phyloP scores from a whole-genome alignment of 148 eudicot species.

The Cornus controversa region DNA sequence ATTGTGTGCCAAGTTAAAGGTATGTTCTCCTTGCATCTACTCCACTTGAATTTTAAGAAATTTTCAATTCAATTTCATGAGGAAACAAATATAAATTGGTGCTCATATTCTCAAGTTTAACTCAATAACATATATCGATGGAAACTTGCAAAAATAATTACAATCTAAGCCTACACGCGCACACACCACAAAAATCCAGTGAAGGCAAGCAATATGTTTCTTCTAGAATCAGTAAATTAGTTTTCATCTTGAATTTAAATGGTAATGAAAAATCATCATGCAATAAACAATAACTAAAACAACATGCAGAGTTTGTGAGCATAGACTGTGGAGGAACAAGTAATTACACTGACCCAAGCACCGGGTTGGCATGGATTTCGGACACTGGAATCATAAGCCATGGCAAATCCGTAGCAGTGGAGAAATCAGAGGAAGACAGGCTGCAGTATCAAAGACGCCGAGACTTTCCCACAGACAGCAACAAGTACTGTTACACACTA shows the following conservation, averaged over 20 bases:
- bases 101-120: neutral
- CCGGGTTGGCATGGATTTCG: conserved; percentile 68
- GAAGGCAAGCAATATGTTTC: neutral
- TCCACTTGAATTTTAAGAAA: neutral
- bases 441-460: conserved; percentile 58
- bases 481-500: conserved; percentile 75
- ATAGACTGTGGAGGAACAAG: conserved; percentile 88
- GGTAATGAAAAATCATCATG: neutral
- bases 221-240: neutral
- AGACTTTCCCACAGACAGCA: conserved; percentile 69
- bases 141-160: neutral
- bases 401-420: conserved; percentile 45
- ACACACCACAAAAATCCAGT: neutral
- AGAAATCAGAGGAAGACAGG: conserved; percentile 32
- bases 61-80: neutral
- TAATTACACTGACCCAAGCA: conserved; percentile 67
- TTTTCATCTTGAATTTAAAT: neutral
- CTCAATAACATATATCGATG: neutral
- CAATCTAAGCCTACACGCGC: neutral
- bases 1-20: conserved; percentile 66
- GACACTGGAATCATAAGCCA: conserved; percentile 49
- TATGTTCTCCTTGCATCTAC: conserved; percentile 27
- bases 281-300: neutral
- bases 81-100: neutral
- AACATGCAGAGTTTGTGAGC: conserved; percentile 81